Conservation (phyloP, 2,329 filamentous ascomycete genomes). For the Epichloe sibirici region DNA sequence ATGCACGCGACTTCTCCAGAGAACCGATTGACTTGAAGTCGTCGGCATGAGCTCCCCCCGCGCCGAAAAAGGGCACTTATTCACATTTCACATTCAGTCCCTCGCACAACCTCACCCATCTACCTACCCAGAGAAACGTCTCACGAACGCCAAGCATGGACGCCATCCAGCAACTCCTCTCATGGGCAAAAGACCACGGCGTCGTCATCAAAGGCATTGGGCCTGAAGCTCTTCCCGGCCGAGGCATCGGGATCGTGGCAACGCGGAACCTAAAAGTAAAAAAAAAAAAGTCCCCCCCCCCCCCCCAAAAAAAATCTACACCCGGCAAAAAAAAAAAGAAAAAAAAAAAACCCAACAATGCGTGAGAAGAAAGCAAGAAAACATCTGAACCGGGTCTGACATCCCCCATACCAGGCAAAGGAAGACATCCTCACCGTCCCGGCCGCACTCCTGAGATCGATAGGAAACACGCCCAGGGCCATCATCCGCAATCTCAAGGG, state of each 20-base stretch:
- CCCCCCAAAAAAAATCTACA: background rate
- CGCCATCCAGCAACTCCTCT: conserved; percentile 39
- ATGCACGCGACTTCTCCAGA: too few relatives aligned
- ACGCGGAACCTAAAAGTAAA: conserved; percentile 50
- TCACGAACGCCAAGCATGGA: conserved; percentile 3
- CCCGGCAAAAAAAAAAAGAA: background rate
- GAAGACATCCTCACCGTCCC: conserved; percentile 56
- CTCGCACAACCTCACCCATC: background rate
- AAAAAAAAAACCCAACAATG: background rate
- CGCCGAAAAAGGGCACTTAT: too few relatives aligned
- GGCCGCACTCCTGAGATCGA: conserved; percentile 47
- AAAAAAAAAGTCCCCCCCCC: conserved; percentile 8
- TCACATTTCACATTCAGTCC: too few relatives aligned
- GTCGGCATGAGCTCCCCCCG: too few relatives aligned
- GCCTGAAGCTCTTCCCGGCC: conserved; percentile 54
- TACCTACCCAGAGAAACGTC: too few relatives aligned
- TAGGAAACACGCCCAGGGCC: conserved; percentile 42
- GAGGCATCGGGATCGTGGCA: conserved; percentile 69
- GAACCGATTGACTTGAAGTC: too few relatives aligned
- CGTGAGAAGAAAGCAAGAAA: background rate
- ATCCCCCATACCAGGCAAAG: conserved; percentile 17
- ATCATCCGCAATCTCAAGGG: conserved; percentile 40
- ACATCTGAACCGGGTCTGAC: background rate
- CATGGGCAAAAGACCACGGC: conserved; percentile 55
- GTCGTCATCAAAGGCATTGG: conserved; percentile 55